Base-by-base conservation (phyloP, 345 rosid genomes). In the Populus nigra region DNA sequence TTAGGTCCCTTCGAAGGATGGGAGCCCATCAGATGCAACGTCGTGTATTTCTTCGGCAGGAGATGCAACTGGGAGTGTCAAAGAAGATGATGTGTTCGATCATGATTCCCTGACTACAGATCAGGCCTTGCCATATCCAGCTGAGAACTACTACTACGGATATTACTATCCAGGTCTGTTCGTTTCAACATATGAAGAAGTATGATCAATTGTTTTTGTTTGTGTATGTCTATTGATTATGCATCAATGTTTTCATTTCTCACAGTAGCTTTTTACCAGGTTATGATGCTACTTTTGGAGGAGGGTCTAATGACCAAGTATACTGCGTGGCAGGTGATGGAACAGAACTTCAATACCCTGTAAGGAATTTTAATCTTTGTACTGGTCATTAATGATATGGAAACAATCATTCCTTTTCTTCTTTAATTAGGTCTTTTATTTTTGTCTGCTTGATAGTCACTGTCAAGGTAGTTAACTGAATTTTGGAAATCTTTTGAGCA, bases 121-220 rank as follows among this genome's bases (percentile, higher is more conserved):
- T 73, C 88, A 84, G 73, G 77, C 66, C 67, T 49, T 78, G 38
- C 29, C 18, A 73, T 83, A 86, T 81, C 83, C 80, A 78, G 59
- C 80, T 23, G 80, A 79, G 61, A 73, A 80, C 75, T 78, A 78
- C 75, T 78, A 77, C 81, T 83, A 79, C 62, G 88, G 90, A 65
- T 84, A 83, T 72, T 83, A 79, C 69, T 84, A 85, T 83, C 84
- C 91, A 77, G 87, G 91, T 88, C 73, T 65, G 76, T 88, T 76
- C 73, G 69, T 22, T 43, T 38, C 59, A 7, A 47, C 41, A 15
- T 49, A 39, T 33, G 65, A 9, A 35, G 65, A 13, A 25, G 23
- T 7, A 38, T 20, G 31, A 16, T 35, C 63, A 15, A 4, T 12
- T 43, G 31, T 35, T 16, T 5, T 36, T 68, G 15, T 35, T 1